Base-by-base conservation (phyloP, 1,139 yeast genomes). In the Saccharomycopsis hybrid region DNA sequence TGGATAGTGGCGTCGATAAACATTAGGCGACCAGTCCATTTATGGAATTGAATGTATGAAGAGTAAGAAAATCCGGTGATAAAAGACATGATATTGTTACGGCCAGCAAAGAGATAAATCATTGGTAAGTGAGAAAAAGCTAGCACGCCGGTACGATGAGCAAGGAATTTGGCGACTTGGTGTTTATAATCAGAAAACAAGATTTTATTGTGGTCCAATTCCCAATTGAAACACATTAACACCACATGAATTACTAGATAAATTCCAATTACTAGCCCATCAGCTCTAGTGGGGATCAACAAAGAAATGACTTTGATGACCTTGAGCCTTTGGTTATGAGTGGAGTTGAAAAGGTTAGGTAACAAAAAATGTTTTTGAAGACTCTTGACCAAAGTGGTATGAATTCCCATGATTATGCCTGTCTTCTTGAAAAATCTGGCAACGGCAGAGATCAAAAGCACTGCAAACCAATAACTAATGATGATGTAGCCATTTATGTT, bases 61-160 rank as follows among this genome's bases (percentile, higher is more conserved):
- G 80, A 68, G 57, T 74, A 75, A 28, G 77, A 70, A 83, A 88
- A 82, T 41, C 88, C 85, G 2, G 88, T 80, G 41, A 80, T 46
- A 71, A 76, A 73, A 56, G 78, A 77, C 59, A 85, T 64, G 48
- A 84, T 65, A 61, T 84, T 85, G 62, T 85, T 85, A 66, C 87
- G 70, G 18, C 85, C 85, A 7, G 82, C 79, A 61, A 82, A 79
- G 43, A 81, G 62, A 25, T 79, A 66, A 42, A 77, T 60, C 4
- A 75, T 52, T 3, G 88, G 87, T 49, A 77, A 63, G 52, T 75
- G 67, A 49, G 72, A 71, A 47, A 73, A 59, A 2, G 74, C 70
- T 52, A 78, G 59, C 28, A 74, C 63, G 25, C 83, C 87, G 1
- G 82, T 62, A 61, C 94, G 71, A 60, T 78, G 83, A 60, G 46